Evolutionary conservation across 306 rosid genomes (phyloP), one percentile per base, ranked within the genome.

Genomic region (Prunus armeniaca): DNA sequence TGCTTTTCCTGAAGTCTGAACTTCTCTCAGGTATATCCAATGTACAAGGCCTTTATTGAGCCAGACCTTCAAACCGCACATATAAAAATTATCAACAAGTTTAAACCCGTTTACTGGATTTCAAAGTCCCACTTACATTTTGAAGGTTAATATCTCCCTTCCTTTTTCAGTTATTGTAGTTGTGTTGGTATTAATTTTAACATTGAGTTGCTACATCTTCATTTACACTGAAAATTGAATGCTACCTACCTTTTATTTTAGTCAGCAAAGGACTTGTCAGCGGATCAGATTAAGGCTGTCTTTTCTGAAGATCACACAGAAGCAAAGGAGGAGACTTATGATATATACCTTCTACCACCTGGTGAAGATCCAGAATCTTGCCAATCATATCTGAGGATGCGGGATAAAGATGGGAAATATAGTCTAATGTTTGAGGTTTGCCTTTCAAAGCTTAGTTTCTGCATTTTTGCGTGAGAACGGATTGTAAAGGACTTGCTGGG

Each of bases 281-380:
- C 5, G 52, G 97, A 92, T 75, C 86, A 89, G 88, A 72, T 96
- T 61, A 96, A 91, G 87, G 83, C 91, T 73, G 86, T 78, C 64
- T 81, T 91, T 69, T n/a, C 93, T 69, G 93, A 91, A 83, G 92
- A 91, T 78, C 87, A 83, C 82, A 85, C 62, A 60, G 99, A 96
- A 85, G 75, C 89, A 71, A 87, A 73, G 20, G 99, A 96, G 78
- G 87, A 92, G 85, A 96, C 97, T 19, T 92, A 91, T 86, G 99
- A 96, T 85, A 96, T 96, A 87, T 95, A 89, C 88, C 97, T 96
- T 74, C 82, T 96, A 73, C 99, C 99, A 49, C 98, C 99, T 0
- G 99, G 99, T 80, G 99, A 96, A 91, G 99, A 96, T 87, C 97
- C 93, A 17, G 99, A 96, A 85, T 86, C 96, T 54, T 96, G 99